Percentiles rank a stretch among this genome's conserved stretches.
Conservation (phyloP, 202 grass and related monocot species). For the Schoenoplectus triqueter region DNA sequence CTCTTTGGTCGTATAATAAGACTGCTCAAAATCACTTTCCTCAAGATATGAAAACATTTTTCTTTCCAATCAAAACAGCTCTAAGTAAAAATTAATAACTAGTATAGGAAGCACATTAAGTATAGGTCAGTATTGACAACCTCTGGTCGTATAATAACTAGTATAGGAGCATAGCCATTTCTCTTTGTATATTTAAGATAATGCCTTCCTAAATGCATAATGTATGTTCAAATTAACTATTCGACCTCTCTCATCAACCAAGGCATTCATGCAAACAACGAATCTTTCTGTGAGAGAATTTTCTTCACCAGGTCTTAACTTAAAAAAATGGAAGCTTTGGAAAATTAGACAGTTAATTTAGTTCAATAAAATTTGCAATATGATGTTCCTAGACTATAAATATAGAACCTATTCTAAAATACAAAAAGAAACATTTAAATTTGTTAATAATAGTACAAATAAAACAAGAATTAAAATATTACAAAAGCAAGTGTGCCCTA, state of each 20-base stretch:
- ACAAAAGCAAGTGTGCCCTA: conserved; percentile 42
- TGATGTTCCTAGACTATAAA: conserved; percentile 15
- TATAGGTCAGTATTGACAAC: not conserved
- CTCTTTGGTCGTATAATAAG: too few species aligned
- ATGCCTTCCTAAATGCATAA: not conserved
- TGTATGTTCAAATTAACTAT: not conserved
- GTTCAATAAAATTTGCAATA: not conserved
- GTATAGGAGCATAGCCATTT: not conserved
- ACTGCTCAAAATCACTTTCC: not conserved
- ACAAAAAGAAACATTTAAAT: conserved; percentile 7
- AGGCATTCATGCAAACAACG: not conserved
- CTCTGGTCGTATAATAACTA: not conserved
- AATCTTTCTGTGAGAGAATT: not conserved
- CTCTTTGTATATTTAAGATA: not conserved
- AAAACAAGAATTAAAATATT: not conserved
- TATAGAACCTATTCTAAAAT: not conserved
- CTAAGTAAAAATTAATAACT: not conserved
- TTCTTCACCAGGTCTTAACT: not conserved
- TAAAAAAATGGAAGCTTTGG: not conserved
- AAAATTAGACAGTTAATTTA: not conserved
- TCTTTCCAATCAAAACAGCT: not conserved
- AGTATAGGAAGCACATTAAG: not conserved
- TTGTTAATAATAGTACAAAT: conserved; percentile 28
- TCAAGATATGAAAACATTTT: not conserved
- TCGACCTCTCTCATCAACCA: not conserved